Evolutionary conservation across 2,329 filamentous ascomycete genomes (phyloP).

Genomic region (Basipetospora sp.): DNA sequence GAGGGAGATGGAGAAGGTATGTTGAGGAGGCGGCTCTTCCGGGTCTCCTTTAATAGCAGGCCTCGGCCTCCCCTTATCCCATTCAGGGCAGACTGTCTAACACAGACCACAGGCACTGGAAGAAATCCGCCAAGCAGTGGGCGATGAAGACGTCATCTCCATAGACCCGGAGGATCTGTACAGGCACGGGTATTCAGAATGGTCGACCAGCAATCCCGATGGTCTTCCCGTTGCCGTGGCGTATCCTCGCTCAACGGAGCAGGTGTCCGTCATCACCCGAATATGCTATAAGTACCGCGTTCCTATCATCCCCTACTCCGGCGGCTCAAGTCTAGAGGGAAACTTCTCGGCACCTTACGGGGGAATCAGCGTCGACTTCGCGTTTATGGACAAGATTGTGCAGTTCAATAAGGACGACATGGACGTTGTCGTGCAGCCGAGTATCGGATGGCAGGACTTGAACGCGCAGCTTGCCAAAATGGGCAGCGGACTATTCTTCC

Average conservation of each 20-base stretch:
- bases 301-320: constrained; percentile 76
- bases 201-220: constrained; percentile 48
- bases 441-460: constrained; percentile 80
- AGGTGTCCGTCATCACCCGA: constrained; percentile 45
- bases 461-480: constrained; percentile 58
- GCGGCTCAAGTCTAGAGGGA: constrained; percentile 73
- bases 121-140: constrained; percentile 36
- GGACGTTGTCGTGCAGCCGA: constrained; percentile 84
- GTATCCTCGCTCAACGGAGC: constrained; percentile 45
- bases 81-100: too few relatives aligned
- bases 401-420: constrained; percentile 73
- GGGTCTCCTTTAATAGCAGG: too few relatives aligned
- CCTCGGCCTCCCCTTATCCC: too few relatives aligned
- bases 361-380: constrained; percentile 80
- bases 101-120: constrained; percentile 30
- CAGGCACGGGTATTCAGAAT: constrained; percentile 52
- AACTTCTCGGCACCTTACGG: constrained; percentile 81
- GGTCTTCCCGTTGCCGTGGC: constrained; percentile 48
- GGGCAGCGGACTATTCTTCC: constrained; percentile 70
- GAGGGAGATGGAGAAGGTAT: constrained; percentile 17
- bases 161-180: constrained; percentile 47
- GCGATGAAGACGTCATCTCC: constrained; percentile 42
- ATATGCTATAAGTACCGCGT: constrained; percentile 67
- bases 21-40: constrained; percentile 1
- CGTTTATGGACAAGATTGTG: constrained; percentile 70